phyloP scores from a whole-genome alignment of 2,329 filamentous ascomycete genomes.

The Neurospora sp. region DNA sequence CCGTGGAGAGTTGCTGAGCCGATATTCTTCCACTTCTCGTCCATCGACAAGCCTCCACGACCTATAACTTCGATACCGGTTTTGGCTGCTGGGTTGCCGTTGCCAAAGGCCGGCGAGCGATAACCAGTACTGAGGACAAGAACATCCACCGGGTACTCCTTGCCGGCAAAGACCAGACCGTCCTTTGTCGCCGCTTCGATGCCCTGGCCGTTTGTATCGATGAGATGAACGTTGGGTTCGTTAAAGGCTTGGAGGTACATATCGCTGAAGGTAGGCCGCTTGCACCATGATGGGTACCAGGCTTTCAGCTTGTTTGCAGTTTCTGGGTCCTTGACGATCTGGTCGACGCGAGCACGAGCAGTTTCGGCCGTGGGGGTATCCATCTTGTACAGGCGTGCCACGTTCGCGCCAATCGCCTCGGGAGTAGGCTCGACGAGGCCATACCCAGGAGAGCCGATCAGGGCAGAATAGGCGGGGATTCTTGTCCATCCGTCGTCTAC shows the following conservation, averaged over 20 bases:
- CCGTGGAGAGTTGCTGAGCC: constrained; percentile 44
- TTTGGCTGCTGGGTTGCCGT: constrained; percentile 12
- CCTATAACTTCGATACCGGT: constrained; percentile 29
- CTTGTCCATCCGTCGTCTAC: constrained; percentile 40
- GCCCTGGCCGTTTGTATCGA: constrained; percentile 48
- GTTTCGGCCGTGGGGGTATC: constrained; percentile 33
- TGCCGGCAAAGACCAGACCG: constrained; percentile 36
- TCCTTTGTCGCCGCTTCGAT: constrained; percentile 33
- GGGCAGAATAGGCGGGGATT: constrained; percentile 27
- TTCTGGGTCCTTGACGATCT: constrained; percentile 39
- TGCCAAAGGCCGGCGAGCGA: constrained; percentile 17
- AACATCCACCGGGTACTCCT: constrained; percentile 33
- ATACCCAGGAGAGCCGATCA: constrained; percentile 23
- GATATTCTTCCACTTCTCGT: constrained; percentile 30
- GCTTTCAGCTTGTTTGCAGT: constrained; percentile 44
- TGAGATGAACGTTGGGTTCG: constrained; percentile 42
- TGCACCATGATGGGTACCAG: constrained; percentile 54
- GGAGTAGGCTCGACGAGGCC: constrained; percentile 22
- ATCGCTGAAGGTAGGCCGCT: constrained; percentile 53
- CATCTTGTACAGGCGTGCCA: constrained; percentile 26
- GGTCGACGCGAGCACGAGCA: constrained; percentile 36
- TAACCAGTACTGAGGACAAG: constrained; percentile 30
- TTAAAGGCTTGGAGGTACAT: constrained; percentile 52
- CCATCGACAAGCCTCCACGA: constrained; percentile 31
- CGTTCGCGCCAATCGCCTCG: constrained; percentile 26